phyloP scores from a whole-genome alignment of 257 asterid genomes.

The Solanum virginianum region DNA sequence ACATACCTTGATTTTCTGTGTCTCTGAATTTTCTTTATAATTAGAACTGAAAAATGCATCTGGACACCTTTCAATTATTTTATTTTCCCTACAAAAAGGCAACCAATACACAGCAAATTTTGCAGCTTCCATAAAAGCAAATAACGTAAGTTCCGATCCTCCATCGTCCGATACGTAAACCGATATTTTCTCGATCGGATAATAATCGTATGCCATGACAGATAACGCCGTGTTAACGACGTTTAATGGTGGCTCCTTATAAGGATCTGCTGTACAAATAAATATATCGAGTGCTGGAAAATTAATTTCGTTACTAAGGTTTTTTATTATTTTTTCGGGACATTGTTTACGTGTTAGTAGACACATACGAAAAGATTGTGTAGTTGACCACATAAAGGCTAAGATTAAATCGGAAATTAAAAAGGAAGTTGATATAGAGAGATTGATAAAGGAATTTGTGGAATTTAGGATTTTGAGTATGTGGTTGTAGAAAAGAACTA shows the following conservation, averaged over 20 bases:
- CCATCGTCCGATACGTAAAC: slow-evolving; percentile 77
- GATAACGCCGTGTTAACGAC: slow-evolving; percentile 69
- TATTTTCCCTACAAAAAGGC: slow-evolving; percentile 54
- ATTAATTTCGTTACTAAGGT: slow-evolving; percentile 6
- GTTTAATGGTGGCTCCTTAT: slow-evolving; percentile 49
- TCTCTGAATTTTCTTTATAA: background rate
- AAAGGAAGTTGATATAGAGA: slow-evolving; percentile 20
- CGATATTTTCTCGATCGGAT: slow-evolving; percentile 54
- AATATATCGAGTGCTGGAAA: slow-evolving; percentile 53
- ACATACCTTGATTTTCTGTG: slow-evolving; percentile 40
- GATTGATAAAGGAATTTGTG: slow-evolving; percentile 6
- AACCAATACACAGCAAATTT: slow-evolving; percentile 51
- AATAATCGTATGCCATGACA: slow-evolving; percentile 67
- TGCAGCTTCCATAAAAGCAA: slow-evolving; percentile 74
- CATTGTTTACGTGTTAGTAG: slow-evolving; percentile 32
- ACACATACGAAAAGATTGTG: slow-evolving; percentile 50
- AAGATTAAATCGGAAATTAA: slow-evolving; percentile 38
- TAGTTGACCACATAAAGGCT: slow-evolving; percentile 55
- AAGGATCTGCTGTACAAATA: slow-evolving; percentile 78
- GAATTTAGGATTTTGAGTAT: slow-evolving; percentile 16
- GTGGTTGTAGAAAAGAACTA: slow-evolving; percentile 41
- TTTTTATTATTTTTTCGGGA: slow-evolving; percentile 20
- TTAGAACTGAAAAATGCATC: slow-evolving; percentile 37
- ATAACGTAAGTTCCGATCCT: slow-evolving; percentile 58
- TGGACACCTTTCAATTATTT: slow-evolving; percentile 41